These are phyloP conservation scores for Scutellaria galericulata DNA, from an alignment of 257 asterid genomes.

Conservation along the genomic window DNA sequence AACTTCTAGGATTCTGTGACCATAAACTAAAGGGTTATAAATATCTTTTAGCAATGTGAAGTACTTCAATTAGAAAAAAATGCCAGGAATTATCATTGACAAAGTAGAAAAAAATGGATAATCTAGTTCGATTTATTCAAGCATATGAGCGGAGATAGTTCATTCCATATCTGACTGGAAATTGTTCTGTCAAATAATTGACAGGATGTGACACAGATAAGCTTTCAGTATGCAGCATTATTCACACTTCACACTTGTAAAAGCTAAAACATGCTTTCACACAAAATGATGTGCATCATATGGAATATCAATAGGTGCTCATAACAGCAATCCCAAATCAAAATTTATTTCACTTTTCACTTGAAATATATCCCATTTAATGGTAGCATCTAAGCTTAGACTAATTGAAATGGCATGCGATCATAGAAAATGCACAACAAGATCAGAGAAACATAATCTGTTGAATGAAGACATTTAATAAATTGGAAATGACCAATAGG, in stretches of 20 bases:
- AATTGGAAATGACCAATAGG: not conserved
- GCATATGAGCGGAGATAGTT: too few species aligned
- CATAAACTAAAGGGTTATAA: not conserved
- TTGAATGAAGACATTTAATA: slow-evolving; percentile 9
- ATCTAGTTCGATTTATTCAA: too few species aligned
- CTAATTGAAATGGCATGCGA: not conserved
- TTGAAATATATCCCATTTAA: slow-evolving; percentile 11
- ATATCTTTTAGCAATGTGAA: not conserved
- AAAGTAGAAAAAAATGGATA: not conserved
- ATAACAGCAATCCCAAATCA: slow-evolving; percentile 7
- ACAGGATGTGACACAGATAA: slow-evolving; percentile 6
- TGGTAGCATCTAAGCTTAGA: slow-evolving; percentile 3
- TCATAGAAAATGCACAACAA: slow-evolving; percentile 1
- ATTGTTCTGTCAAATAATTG: not conserved
- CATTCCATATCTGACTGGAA: not conserved
- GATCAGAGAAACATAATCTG: not conserved
- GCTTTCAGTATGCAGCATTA: not conserved
- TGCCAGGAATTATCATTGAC: not conserved
- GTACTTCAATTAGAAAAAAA: not conserved
- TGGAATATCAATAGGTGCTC: not conserved
- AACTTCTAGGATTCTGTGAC: not conserved
- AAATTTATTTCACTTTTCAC: slow-evolving; percentile 15
- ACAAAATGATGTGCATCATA: slow-evolving; percentile 8
- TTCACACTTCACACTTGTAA: not conserved
- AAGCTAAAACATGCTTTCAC: slow-evolving; percentile 10